phyloP scores from a whole-genome alignment of 148 eudicot species.

The Pharnaceum exiguum region DNA sequence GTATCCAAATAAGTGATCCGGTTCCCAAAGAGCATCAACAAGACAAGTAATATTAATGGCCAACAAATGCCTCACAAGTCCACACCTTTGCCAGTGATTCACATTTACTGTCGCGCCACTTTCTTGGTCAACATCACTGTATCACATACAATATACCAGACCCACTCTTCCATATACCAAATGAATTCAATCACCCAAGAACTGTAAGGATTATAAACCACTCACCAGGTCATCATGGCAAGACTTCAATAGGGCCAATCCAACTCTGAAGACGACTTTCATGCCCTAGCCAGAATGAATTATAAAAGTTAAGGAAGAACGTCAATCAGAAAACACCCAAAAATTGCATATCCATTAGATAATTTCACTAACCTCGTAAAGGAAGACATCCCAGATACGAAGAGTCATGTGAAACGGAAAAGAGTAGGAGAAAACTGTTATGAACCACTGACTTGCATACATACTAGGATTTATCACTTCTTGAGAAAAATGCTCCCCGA shows the following conservation, averaged over 20 bases:
- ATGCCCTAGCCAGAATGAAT: slow-evolving; percentile 54
- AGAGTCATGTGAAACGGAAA: slow-evolving; percentile 95
- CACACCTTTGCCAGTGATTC: neutral
- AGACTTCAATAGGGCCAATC: slow-evolving; percentile 80
- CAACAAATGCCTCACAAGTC: no score
- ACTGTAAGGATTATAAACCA: slow-evolving; percentile 1
- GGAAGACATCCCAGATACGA: slow-evolving; percentile 97
- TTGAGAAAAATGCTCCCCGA: slow-evolving; percentile 88
- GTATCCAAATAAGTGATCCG: no score
- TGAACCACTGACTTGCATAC: slow-evolving; percentile 99
- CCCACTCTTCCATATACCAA: neutral
- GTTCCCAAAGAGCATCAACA: no score
- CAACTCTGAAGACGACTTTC: slow-evolving; percentile 84
- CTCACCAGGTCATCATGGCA: slow-evolving; percentile 92
- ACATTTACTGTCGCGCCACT: no score
- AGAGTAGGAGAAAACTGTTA: slow-evolving; percentile 90
- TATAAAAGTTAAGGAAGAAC: neutral
- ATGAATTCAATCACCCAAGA: neutral
- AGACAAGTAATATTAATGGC: no score
- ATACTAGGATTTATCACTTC: slow-evolving; percentile 98
- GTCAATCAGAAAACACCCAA: neutral
- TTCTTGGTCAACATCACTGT: no score
- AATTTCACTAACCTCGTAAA: slow-evolving; percentile 73
- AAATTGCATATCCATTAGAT: neutral
- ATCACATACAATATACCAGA: neutral